A percentile compares a stretch with the other conserved stretches of the same genome.
Conservation (phyloP, 768 basidiomycete species). For the Lactarius akahatsu region DNA sequence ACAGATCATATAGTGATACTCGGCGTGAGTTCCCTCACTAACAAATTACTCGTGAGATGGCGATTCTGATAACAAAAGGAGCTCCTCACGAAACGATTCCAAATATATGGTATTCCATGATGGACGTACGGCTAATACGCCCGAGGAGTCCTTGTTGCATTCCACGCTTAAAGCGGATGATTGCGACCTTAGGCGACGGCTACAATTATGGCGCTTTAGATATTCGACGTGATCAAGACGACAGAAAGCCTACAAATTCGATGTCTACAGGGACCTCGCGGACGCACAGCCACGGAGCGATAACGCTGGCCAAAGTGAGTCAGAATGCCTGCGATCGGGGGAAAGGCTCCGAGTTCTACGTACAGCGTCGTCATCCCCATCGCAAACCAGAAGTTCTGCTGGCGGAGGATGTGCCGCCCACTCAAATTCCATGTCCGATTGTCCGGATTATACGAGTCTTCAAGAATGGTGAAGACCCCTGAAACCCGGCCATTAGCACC, state of each 20-base stretch:
- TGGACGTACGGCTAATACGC: slow-evolving; percentile 41
- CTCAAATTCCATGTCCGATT: slow-evolving; percentile 39
- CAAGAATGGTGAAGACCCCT: slow-evolving; percentile 45
- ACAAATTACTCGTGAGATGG: slow-evolving; percentile 14
- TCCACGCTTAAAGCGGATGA: slow-evolving; percentile 44
- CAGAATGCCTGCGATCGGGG: not conserved
- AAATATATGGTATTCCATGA: slow-evolving; percentile 49
- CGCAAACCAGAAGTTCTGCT: slow-evolving; percentile 46
- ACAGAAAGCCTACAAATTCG: slow-evolving; percentile 39
- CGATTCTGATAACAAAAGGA: not conserved
- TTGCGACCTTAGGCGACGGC: slow-evolving; percentile 46
- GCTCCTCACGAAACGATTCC: slow-evolving; percentile 40
- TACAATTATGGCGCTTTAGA: slow-evolving; percentile 25
- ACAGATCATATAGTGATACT: slow-evolving; percentile 46
- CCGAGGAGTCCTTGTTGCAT: slow-evolving; percentile 49
- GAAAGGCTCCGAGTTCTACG: slow-evolving; percentile 21
- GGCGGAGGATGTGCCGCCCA: slow-evolving; percentile 36
- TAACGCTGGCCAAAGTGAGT: slow-evolving; percentile 33
- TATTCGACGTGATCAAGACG: not conserved
- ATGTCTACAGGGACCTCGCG: slow-evolving; percentile 43
- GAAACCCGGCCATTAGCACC: slow-evolving; percentile 29
- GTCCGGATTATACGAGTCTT: slow-evolving; percentile 40
- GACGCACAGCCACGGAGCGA: slow-evolving; percentile 43
- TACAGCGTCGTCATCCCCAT: slow-evolving; percentile 44
- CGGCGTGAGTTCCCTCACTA: slow-evolving; percentile 42